Conservation (phyloP, 495 filamentous ascomycete species). For the Neurospora sp. region DNA sequence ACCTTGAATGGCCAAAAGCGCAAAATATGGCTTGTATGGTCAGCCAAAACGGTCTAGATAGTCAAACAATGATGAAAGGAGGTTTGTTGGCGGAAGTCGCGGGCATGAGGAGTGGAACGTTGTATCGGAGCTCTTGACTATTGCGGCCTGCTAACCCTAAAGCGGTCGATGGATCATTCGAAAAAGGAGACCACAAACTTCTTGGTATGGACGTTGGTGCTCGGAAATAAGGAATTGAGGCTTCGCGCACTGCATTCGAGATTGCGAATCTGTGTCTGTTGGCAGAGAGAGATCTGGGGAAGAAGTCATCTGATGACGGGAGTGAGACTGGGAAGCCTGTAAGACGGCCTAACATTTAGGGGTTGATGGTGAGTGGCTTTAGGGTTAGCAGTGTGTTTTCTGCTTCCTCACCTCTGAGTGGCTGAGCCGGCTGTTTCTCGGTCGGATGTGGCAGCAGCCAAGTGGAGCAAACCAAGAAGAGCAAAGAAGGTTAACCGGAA, state of each 20-base stretch:
- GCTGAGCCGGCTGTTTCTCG: not conserved
- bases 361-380: not conserved
- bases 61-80: not conserved
- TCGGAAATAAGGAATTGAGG: not conserved
- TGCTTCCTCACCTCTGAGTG: slow-evolving; percentile 2
- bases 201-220: not conserved
- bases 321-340: not conserved
- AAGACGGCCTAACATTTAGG: not conserved
- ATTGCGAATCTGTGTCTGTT: not conserved
- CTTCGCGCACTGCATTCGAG: not conserved
- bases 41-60: not conserved
- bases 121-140: not conserved
- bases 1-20: not conserved
- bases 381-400: not conserved
- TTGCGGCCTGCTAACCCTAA: not conserved
- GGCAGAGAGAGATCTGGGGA: not conserved
- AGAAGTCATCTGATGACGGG: not conserved
- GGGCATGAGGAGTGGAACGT: not conserved
- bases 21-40: not conserved
- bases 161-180: not conserved
- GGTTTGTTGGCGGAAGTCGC: not conserved
- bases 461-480: not conserved
- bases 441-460: slow-evolving; percentile 7
- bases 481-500: slow-evolving; percentile 16
- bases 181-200: not conserved